A percentile compares a stretch with the other conserved stretches of the same genome.
Evolutionary conservation across 345 rosid genomes (phyloP).

Genomic region (Raphanus raphanistrum): DNA sequence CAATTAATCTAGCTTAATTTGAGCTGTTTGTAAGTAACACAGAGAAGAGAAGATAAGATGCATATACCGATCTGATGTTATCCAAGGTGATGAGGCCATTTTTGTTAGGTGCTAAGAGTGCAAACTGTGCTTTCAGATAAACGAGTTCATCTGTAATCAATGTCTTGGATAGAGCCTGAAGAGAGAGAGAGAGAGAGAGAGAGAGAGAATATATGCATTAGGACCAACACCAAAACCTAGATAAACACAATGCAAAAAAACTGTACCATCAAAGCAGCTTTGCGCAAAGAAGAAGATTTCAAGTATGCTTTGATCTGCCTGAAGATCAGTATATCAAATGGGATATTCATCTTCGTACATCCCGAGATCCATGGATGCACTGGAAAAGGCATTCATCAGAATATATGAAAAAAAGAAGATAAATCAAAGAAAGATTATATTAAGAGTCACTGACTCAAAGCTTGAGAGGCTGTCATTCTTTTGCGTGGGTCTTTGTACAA

Average conservation of each 20-base stretch:
- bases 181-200: constrained; percentile 24
- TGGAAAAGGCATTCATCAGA: constrained; percentile 33
- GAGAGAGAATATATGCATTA: constrained; percentile 9
- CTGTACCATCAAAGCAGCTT: constrained; percentile 83
- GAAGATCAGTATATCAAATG: constrained; percentile 74
- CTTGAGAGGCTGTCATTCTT: constrained; percentile 95
- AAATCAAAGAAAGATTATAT: constrained; percentile 23
- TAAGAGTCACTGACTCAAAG: constrained; percentile 60
- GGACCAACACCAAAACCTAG: background rate
- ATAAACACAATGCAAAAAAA: background rate
- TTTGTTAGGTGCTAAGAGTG: constrained; percentile 66
- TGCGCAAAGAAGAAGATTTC: constrained; percentile 84
- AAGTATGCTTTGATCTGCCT: constrained; percentile 76
- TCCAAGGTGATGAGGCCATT: constrained; percentile 67
- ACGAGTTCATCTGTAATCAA: constrained; percentile 59
- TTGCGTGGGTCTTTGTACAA: constrained; percentile 85
- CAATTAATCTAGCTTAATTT: background rate
- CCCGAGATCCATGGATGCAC: constrained; percentile 94
- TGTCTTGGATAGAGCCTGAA: constrained; percentile 89
- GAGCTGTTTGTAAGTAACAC: constrained; percentile 14
- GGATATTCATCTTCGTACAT: constrained; percentile 50
- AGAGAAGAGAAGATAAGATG: background rate
- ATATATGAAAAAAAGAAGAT: background rate
- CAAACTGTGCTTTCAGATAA: constrained; percentile 77
- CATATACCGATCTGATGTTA: constrained; percentile 67